Conservation (phyloP, 495 filamentous ascomycete species). For the Neurospora discreta region DNA sequence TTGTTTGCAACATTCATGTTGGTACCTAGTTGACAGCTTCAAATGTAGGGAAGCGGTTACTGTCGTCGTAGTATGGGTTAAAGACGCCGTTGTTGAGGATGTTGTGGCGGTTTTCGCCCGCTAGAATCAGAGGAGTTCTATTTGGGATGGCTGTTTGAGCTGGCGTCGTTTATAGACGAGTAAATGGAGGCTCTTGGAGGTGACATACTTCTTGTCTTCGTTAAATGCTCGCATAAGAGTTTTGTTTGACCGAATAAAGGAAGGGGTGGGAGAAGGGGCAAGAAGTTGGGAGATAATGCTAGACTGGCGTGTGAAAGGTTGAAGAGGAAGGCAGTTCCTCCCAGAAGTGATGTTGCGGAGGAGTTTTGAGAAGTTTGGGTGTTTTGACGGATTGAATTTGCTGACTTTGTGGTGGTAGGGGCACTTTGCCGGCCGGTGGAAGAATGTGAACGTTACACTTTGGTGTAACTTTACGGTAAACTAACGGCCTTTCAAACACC, state of each 20-base stretch:
- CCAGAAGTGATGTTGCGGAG: neutral
- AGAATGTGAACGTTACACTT: too few relatives aligned
- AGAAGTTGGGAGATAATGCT: neutral
- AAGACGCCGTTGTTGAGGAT: neutral
- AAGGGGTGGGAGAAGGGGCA: neutral
- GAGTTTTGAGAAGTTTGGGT: neutral
- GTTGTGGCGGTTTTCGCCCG: neutral
- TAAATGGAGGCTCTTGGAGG: neutral
- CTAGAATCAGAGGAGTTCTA: neutral
- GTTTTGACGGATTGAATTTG: neutral
- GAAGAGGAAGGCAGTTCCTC: accelerated
- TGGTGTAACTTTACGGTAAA: too few relatives aligned
- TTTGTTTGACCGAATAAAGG: neutral
- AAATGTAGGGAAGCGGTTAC: neutral
- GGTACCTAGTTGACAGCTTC: too few relatives aligned
- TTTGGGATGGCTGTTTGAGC: neutral
- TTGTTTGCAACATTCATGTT: too few relatives aligned
- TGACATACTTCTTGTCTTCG: neutral
- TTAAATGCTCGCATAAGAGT: neutral
- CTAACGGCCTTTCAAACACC: too few relatives aligned
- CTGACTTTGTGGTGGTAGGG: neutral
- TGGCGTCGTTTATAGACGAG: neutral
- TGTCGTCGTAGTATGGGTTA: neutral
- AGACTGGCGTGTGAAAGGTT: neutral
- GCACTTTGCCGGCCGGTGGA: too few relatives aligned